Base-by-base conservation (phyloP, 768 basidiomycete genomes). In the Trametes villosa region DNA sequence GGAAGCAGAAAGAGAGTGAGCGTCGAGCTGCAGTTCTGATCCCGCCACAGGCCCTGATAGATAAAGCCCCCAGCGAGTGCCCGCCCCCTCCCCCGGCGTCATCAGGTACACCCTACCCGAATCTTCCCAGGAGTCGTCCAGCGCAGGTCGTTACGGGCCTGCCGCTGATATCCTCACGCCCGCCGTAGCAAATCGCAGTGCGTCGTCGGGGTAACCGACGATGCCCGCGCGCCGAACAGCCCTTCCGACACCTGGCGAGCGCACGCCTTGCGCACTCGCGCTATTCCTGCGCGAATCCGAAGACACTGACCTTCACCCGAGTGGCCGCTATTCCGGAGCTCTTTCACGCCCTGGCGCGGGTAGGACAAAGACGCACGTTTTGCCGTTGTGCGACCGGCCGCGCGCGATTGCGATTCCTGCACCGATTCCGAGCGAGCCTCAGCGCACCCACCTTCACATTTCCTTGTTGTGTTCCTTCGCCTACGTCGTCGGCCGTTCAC, bases 221-320 rank as follows among this genome's bases (percentile, higher is more conserved):
- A 29, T 36, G 36, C 20, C 27, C 38, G 56, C 56, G 34, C 53
- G 47, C 15, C 55, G 55, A 54, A 42, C 45, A 56, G 54, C 13
- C 54, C 45, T n/a, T 34, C 54, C 44, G 54, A 47, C 33, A n/a
- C n/a, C n/a, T n/a, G n/a, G n/a, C n/a, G n/a, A n/a, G n/a, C n/a
- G n/a, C n/a, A n/a, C 27, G 11, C 24, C 2, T 2, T 6, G 15
- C 52, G 27, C 9, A 6, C 29, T 20, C 41, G 17, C 24, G n/a
- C 41, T n/a, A 54, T 54, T 54, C 53, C 53, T 44, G 27, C 18
- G 18, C 40, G 31, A 42, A 53, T 53, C 53, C 53, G 40, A 44
- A 33, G 29, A 24, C 29, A 54, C 53, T 54, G 15, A n/a, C 13
- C 38, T 18, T 24, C 18, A 15, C 12, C n/a, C n/a, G n/a, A n/a